Conservation (phyloP, 768 basidiomycete species). For the Mycena sanguinolenta region DNA sequence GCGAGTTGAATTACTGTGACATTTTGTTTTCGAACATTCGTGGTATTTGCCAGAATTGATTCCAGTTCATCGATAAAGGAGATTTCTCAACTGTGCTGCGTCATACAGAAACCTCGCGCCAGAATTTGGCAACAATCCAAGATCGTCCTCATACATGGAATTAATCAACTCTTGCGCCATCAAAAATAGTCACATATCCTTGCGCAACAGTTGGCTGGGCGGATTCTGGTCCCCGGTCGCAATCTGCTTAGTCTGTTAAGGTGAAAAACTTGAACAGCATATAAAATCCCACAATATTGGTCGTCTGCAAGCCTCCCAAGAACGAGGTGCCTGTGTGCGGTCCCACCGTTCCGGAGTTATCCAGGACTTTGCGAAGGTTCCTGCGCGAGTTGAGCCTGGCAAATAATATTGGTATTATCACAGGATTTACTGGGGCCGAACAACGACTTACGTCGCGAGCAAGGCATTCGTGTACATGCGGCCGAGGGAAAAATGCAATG, state of each 20-base stretch:
- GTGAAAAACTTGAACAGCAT: neutral
- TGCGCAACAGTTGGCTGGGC: neutral
- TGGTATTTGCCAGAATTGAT: too few relatives aligned
- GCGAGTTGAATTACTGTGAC: neutral
- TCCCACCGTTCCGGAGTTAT: neutral
- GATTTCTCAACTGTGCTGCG: too few relatives aligned
- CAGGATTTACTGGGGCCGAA: neutral
- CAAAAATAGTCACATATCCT: neutral
- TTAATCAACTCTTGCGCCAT: too few relatives aligned
- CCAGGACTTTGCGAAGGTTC: slow-evolving; percentile 10
- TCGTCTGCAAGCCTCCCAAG: neutral
- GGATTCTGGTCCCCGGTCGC: neutral
- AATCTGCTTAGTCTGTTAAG: neutral
- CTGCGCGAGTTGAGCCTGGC: slow-evolving; percentile 25
- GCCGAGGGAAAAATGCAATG: slow-evolving; percentile 44
- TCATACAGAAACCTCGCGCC: too few relatives aligned
- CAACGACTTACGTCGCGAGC: slow-evolving; percentile 38
- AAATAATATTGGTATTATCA: neutral
- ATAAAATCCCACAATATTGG: neutral
- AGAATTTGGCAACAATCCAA: too few relatives aligned
- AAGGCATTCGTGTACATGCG: slow-evolving; percentile 44
- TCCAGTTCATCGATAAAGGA: too few relatives aligned
- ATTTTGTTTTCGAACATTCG: neutral
- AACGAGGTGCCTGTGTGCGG: neutral
- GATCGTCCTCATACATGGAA: too few relatives aligned